These are phyloP conservation scores for Trichoderma oligosporum DNA, from an alignment of 2,329 filamentous ascomycete genomes.

Conservation along the genomic window DNA sequence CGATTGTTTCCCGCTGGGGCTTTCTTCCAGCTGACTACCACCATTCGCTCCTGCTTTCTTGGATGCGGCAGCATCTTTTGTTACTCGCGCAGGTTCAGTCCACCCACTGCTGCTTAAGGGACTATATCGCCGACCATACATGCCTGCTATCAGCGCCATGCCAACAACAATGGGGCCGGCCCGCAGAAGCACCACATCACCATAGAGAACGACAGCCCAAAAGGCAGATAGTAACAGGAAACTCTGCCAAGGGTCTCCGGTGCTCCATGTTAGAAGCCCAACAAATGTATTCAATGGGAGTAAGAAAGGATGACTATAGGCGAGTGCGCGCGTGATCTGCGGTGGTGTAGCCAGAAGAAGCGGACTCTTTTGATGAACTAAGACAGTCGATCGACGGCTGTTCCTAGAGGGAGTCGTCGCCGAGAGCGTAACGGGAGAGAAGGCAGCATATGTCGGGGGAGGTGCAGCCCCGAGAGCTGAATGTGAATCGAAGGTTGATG, in stretches of 20 bases:
- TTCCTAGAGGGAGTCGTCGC: conserved; percentile 58
- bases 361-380: conserved; percentile 95
- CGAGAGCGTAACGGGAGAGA: conserved; percentile 78
- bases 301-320: conserved; percentile 93
- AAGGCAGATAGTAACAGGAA: conserved; percentile 82
- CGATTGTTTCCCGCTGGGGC: conserved; percentile 28
- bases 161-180: conserved; percentile 83
- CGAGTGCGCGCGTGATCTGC: conserved; percentile 87
- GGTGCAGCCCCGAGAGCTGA: conserved; percentile 35
- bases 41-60: conserved; percentile 23
- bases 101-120: conserved; percentile 83
- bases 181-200: conserved; percentile 74
- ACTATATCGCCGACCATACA: conserved; percentile 88
- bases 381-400: conserved; percentile 77
- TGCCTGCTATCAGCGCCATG: conserved; percentile 74
- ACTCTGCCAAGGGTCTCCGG: conserved; percentile 92
- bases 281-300: conserved; percentile 81
- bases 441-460: conserved; percentile 77
- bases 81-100: conserved; percentile 45
- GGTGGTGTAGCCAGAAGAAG: conserved; percentile 89
- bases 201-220: conserved; percentile 84
- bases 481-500: conserved; percentile 32
- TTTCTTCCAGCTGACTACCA: conserved; percentile 27
- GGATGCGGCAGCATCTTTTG: conserved; percentile 27
- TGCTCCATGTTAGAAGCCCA: conserved; percentile 90